Conservation (phyloP, 805 yeast genomes). For the Cyberlindnera veronae region DNA sequence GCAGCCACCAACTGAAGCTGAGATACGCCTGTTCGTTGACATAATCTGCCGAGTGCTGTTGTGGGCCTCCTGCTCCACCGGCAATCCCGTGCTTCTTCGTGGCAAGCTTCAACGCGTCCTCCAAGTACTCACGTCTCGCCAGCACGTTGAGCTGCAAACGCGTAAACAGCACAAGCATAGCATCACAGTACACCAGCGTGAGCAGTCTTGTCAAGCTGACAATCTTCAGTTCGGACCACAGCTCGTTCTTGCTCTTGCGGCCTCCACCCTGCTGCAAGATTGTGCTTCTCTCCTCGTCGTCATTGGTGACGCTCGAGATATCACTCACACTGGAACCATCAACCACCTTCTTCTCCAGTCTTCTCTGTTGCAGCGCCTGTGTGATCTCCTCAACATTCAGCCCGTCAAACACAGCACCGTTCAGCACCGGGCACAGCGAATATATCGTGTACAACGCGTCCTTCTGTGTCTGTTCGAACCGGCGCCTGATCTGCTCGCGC, state of each 20-base stretch:
- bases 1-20: conserved; percentile 89
- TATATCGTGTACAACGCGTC: conserved; percentile 83
- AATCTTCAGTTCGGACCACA: conserved; percentile 82
- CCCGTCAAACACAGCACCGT: conserved; percentile 56
- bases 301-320: conserved; percentile 20
- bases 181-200: conserved; percentile 63
- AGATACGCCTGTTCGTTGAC: conserved; percentile 76
- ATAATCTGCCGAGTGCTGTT: too few species aligned
- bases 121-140: conserved; percentile 82
- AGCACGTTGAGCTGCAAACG: conserved; percentile 83
- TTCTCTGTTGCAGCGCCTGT: conserved; percentile 59
- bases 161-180: conserved; percentile 72
- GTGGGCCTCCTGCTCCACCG: too few species aligned
- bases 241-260: conserved; percentile 58
- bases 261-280: too few species aligned
- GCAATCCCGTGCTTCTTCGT: conserved; percentile 38
- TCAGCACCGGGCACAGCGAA: conserved; percentile 75
- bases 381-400: conserved; percentile 75
- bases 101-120: conserved; percentile 71
- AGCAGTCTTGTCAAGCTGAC: conserved; percentile 71
- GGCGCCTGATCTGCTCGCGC: conserved; percentile 66
- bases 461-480: conserved; percentile 88
- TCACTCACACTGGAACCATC: conserved; percentile 11
- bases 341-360: conserved; percentile 33
- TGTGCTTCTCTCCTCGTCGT: conserved; percentile 26